Evolutionary conservation across 257 asterid genomes (phyloP).

Genomic region (Solanum tarapatanum): DNA sequence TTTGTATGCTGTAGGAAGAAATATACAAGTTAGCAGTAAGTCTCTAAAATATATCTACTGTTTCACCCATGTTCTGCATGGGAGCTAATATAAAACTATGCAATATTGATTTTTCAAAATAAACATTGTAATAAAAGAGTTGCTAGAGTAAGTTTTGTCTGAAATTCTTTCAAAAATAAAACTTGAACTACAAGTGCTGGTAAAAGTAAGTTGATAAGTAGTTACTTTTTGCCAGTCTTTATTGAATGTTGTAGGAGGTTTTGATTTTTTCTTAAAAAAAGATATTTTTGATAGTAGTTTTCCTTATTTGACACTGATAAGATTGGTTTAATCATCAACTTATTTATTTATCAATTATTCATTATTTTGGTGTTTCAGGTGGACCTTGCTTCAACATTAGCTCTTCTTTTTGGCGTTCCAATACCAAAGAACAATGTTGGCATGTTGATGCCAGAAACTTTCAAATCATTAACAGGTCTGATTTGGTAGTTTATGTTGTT

Average conservation of each 20-base stretch:
- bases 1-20: background rate
- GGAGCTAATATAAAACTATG: background rate
- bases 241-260: background rate
- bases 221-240: background rate
- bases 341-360: background rate
- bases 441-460: slow-evolving; percentile 50
- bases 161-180: background rate
- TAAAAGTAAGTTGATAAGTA: background rate
- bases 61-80: background rate
- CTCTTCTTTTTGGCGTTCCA: slow-evolving; percentile 89
- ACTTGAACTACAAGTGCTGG: background rate
- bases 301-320: background rate
- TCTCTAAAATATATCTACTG: background rate
- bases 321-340: background rate
- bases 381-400: slow-evolving; percentile 71
- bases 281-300: background rate
- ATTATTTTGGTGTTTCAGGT: slow-evolving; percentile 43
- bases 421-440: slow-evolving; percentile 87
- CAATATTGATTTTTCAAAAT: background rate
- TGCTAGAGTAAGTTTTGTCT: background rate
- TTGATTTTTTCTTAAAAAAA: background rate
- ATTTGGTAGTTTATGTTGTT: slow-evolving; percentile 2
- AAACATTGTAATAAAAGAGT: background rate
- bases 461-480: slow-evolving; percentile 54
- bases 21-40: background rate